Evolutionary conservation across 2,329 filamentous ascomycete genomes (phyloP).

Genomic region (Trichophyton verrucosum): DNA sequence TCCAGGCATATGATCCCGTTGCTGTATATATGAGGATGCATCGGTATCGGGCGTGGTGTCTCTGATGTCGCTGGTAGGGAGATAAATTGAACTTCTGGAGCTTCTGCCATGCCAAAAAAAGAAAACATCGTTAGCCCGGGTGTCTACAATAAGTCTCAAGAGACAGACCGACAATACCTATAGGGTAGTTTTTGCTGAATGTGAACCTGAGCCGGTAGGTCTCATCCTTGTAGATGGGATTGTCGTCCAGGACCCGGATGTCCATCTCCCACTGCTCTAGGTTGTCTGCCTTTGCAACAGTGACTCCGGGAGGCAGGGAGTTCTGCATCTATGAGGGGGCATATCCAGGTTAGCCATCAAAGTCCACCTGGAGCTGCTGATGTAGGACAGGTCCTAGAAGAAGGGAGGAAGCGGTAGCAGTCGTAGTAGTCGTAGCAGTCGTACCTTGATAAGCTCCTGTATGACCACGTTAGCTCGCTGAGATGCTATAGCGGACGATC

Average conservation of each 20-base stretch:
- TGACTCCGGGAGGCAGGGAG: slow-evolving; percentile 55
- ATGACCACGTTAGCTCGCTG: slow-evolving; percentile 16
- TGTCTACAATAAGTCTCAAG: not conserved
- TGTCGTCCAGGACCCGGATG: slow-evolving; percentile 76
- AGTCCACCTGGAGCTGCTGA: not conserved
- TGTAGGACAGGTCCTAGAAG: not conserved
- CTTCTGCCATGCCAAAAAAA: slow-evolving; percentile 45
- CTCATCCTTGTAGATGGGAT: slow-evolving; percentile 73
- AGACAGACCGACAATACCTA: slow-evolving; percentile 45
- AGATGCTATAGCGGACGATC: not conserved
- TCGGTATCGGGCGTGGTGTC: slow-evolving; percentile 55
- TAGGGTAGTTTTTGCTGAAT: slow-evolving; percentile 76
- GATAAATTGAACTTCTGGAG: slow-evolving; percentile 86
- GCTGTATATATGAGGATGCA: slow-evolving; percentile 95
- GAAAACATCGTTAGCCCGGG: not conserved
- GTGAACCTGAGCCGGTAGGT: slow-evolving; percentile 76
- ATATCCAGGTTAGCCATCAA: not conserved
- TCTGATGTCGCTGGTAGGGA: slow-evolving; percentile 36
- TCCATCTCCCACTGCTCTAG: slow-evolving; percentile 88
- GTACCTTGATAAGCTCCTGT: slow-evolving; percentile 46
- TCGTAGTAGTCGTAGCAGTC: not conserved
- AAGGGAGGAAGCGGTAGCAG: not conserved
- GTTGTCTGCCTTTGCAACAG: slow-evolving; percentile 66
- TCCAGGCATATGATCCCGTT: slow-evolving; percentile 99
- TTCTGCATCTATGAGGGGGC: slow-evolving; percentile 40